A percentile compares a stretch with the other conserved stretches of the same genome.
Evolutionary conservation across 306 rosid genomes (phyloP).

Genomic region (Hippophae gyantsensis): DNA sequence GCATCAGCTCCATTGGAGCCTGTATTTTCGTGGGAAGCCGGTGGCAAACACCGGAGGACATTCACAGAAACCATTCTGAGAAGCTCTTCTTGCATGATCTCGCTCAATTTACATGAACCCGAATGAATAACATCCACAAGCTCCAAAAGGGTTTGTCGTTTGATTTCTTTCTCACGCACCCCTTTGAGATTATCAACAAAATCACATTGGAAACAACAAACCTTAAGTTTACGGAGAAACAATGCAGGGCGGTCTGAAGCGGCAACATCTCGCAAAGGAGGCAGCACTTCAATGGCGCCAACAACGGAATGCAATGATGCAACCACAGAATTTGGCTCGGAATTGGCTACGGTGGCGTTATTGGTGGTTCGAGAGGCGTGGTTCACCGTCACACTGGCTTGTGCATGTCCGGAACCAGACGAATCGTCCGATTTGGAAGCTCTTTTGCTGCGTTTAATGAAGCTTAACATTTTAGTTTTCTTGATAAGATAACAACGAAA

Average conservation of each 20-base stretch:
- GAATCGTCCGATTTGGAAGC: conserved; percentile 24
- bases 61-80: conserved; percentile 53
- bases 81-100: conserved; percentile 43
- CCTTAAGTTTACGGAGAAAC: conserved; percentile 43
- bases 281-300: conserved; percentile 37
- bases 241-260: conserved; percentile 31
- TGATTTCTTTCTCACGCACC: conserved; percentile 43
- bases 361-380: conserved; percentile 44
- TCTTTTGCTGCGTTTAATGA: conserved; percentile 57
- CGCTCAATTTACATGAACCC: conserved; percentile 32
- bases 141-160: conserved; percentile 60
- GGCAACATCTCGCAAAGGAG: conserved; percentile 38
- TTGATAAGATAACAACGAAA: not conserved
- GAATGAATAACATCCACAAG: conserved; percentile 42
- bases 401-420: conserved; percentile 21
- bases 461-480: conserved; percentile 38
- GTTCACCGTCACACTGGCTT: conserved; percentile 36
- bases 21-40: conserved; percentile 31
- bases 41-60: conserved; percentile 66
- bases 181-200: conserved; percentile 29
- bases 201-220: conserved; percentile 42
- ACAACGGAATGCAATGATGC: conserved; percentile 5
- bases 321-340: conserved; percentile 15
- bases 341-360: conserved; percentile 4
- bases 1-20: conserved; percentile 28